These are phyloP conservation scores for Myotisia sp. DNA, from an alignment of 2,329 filamentous ascomycete species.

Conservation along the genomic window DNA sequence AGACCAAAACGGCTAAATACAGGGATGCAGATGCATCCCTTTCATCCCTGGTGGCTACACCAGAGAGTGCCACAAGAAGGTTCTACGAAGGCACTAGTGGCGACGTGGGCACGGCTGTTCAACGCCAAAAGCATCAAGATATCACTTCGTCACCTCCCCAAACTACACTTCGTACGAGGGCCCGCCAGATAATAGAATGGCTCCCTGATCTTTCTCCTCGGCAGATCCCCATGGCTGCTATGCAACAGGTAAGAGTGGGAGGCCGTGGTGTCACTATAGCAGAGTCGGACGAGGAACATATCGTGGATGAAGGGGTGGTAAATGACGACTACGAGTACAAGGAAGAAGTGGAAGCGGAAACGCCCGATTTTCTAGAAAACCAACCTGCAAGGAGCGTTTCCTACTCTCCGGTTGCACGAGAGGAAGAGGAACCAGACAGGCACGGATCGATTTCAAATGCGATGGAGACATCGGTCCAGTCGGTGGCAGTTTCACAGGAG, in stretches of 20 bases:
- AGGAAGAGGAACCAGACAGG: background rate
- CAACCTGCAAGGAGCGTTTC: too few relatives aligned
- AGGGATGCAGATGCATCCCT: constrained; percentile 11
- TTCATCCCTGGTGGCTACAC: constrained; percentile 12
- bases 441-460: background rate
- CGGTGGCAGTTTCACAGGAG: background rate
- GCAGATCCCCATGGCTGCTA: too few relatives aligned
- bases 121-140: too few relatives aligned
- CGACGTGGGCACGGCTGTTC: too few relatives aligned
- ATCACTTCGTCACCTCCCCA: background rate
- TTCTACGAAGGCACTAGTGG: constrained; percentile 10
- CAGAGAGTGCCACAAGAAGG: constrained; percentile 11
- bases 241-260: too few relatives aligned
- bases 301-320: background rate
- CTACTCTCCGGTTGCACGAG: too few relatives aligned
- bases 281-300: background rate
- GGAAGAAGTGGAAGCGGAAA: background rate
- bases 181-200: background rate
- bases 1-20: constrained; percentile 12
- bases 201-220: background rate
- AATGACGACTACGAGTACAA: background rate
- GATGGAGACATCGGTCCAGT: too few relatives aligned
- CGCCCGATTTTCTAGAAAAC: too few relatives aligned
- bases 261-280: too few relatives aligned
- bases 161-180: background rate